Evolutionary conservation across 441 rosid species (phyloP).

Genomic region (Rhodomyrtus psidioides): DNA sequence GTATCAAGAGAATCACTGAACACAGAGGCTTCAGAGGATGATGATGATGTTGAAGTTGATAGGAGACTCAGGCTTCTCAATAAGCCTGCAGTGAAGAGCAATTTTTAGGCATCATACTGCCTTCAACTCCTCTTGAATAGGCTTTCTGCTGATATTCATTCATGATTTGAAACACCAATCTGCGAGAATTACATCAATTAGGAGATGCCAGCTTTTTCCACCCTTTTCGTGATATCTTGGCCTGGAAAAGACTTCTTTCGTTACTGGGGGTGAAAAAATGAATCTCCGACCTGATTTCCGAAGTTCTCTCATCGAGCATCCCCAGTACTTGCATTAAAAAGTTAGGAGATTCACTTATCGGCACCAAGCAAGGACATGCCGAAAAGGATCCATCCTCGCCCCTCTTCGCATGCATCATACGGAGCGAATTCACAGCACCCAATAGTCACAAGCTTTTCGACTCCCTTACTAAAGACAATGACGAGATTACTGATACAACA

Average conservation of each 20-base stretch:
- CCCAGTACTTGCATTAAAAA: not conserved
- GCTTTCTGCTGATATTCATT: not conserved
- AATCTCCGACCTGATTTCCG: not conserved
- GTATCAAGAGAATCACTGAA: not conserved
- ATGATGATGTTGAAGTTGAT: conserved; percentile 3
- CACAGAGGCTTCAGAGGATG: not conserved
- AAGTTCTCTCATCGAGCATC: not conserved
- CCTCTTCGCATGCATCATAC: not conserved
- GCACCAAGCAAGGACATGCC: not conserved
- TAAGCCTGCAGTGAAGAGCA: conserved; percentile 36
- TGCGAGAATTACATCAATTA: not conserved
- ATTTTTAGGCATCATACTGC: conserved; percentile 18
- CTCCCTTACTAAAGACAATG: not conserved
- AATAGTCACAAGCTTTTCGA: not conserved
- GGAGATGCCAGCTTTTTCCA: not conserved
- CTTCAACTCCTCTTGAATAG: not conserved
- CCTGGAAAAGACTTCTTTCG: not conserved
- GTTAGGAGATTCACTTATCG: not conserved
- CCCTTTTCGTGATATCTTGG: not conserved
- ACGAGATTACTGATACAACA: no score
- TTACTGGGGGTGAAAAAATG: no score
- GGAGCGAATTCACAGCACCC: not conserved
- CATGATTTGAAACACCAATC: not conserved
- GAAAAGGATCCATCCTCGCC: not conserved
- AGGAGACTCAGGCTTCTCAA: conserved; percentile 31